Evolutionary conservation across 2,329 filamentous ascomycete species (phyloP).

Genomic region (Calonectria henricotiae): DNA sequence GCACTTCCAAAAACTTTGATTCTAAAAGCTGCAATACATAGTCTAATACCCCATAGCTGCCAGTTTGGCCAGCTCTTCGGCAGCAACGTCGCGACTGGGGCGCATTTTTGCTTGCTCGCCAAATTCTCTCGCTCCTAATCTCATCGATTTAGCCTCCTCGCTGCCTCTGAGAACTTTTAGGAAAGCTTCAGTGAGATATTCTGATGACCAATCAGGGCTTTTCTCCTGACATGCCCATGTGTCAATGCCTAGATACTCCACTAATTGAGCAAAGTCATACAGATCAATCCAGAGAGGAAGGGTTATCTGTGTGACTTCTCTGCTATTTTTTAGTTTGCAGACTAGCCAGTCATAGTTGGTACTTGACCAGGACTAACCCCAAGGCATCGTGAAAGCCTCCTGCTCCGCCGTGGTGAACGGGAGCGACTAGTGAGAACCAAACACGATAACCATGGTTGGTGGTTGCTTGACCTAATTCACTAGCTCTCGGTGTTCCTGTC

Average conservation of each 20-base stretch:
- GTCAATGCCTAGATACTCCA: slow-evolving; percentile 63
- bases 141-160: neutral
- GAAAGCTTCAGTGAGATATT: slow-evolving; percentile 52
- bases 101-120: slow-evolving; percentile 8
- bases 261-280: slow-evolving; percentile 63
- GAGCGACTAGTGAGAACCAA: slow-evolving; percentile 28
- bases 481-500: neutral
- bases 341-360: neutral
- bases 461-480: slow-evolving; percentile 13
- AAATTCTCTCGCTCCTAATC: neutral
- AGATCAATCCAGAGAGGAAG: slow-evolving; percentile 66
- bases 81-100: neutral
- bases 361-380: slow-evolving; percentile 30
- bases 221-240: slow-evolving; percentile 58
- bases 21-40: neutral
- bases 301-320: slow-evolving; percentile 64
- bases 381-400: slow-evolving; percentile 47
- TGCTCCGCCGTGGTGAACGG: slow-evolving; percentile 47
- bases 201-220: slow-evolving; percentile 54
- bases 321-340: slow-evolving; percentile 42
- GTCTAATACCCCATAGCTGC: slow-evolving; percentile 18
- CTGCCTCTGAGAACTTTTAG: slow-evolving; percentile 23
- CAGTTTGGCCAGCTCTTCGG: slow-evolving; percentile 19
- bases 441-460: slow-evolving; percentile 15
- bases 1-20: slow-evolving; percentile 1